Base-by-base conservation (phyloP, 2,329 filamentous ascomycete species). In the Coniochaeta prunicola region DNA sequence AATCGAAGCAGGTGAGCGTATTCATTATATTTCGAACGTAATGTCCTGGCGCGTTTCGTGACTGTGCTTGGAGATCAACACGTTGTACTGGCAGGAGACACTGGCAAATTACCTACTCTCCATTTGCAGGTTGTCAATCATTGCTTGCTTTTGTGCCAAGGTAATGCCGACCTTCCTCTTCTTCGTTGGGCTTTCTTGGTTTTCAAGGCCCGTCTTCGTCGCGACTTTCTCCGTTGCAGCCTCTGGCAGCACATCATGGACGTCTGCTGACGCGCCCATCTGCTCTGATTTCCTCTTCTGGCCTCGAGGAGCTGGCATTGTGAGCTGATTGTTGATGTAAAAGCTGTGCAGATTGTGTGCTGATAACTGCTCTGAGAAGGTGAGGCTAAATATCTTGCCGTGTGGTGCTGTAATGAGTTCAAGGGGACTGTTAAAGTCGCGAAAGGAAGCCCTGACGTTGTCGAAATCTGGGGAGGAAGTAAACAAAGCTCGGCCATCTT, bases 61-160 rank as follows among this genome's bases (percentile, higher is more conserved):
- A 96, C 92, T 96, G 65, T 34, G n/a, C 19, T n/a, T 24, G 24
- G 4, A 19, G 1, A 60, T 65, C 50, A 65, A 59, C 45, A 4
- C n/a, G 15, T n/a, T 28, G 45, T 58, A 59, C 56, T 59, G 56
- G 26, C 50, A 15, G 12, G 40, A 10, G 8, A 26, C 45, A 5
- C 53, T 36, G 53, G 19, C n/a, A 15, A 53, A 57, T 34, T 19
- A 72, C 86, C 62, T 80, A 96, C 92, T 85, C 74, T 97, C 92
- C 42, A 96, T 80, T 69, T 96, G 91, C 40, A 96, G 75, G 67
- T 97, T 96, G 68, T 96, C 91, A 60, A 96, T 88, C 57, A 96
- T 77, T 12, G 89, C 88, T 73, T 94, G 90, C 74, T 96, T 96
- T 71, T 96, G 91, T 42, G 80, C 79, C 59, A 83, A 71, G 3